phyloP scores from a whole-genome alignment of 2,329 filamentous ascomycete species.

The Colletotrichum sp. region DNA sequence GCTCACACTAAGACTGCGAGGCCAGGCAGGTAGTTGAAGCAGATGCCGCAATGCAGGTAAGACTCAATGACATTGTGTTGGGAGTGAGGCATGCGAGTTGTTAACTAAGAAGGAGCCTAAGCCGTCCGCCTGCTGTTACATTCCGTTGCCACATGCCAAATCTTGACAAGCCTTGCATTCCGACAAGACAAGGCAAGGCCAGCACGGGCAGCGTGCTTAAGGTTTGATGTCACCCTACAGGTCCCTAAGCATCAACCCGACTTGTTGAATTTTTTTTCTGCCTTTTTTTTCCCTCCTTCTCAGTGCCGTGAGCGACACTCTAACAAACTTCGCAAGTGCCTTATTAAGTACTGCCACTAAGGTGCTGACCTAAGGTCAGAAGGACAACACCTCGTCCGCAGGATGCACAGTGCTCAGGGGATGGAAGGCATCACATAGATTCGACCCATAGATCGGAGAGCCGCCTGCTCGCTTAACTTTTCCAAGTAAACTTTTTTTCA shows the following conservation, averaged over 20 bases:
- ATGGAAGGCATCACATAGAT: not conserved
- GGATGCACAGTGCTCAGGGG: not conserved
- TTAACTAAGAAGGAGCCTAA: not conserved
- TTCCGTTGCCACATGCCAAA: not conserved
- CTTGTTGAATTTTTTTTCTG: not conserved
- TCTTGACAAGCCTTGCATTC: not conserved
- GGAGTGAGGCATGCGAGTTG: not conserved
- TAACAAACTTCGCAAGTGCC: not conserved
- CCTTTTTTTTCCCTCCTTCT: not conserved
- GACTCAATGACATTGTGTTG: not conserved
- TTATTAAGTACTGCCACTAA: not conserved
- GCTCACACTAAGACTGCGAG: not conserved
- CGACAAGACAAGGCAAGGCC: not conserved
- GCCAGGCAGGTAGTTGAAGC: not conserved
- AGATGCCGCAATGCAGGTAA: not conserved
- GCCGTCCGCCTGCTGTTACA: not conserved
- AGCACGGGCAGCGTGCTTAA: conserved; percentile 9
- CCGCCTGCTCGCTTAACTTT: not conserved
- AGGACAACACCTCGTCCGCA: not conserved
- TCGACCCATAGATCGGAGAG: not conserved
- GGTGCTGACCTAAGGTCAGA: not conserved
- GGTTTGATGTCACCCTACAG: conserved; percentile 10
- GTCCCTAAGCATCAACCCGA: not conserved
- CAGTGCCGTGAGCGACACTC: not conserved
- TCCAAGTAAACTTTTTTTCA: not conserved